Evolutionary conservation across 1,139 yeast species (phyloP).

Genomic region (Debaryomycetaceae sp.): DNA sequence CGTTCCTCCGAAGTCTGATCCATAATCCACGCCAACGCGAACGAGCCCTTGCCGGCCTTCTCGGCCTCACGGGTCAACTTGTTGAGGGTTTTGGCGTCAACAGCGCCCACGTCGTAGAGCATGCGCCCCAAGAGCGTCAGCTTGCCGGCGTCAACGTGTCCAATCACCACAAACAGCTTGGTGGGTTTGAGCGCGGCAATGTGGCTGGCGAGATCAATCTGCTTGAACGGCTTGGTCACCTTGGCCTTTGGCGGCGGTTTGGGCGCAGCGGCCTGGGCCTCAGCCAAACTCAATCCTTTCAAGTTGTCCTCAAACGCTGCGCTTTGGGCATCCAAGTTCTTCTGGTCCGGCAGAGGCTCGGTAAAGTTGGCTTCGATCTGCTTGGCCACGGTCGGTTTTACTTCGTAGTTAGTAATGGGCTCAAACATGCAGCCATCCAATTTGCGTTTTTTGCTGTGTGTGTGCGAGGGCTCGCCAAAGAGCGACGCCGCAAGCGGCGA

Average conservation of each 20-base stretch:
- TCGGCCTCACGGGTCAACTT: conserved; percentile 79
- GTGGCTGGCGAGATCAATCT: conserved; percentile 37
- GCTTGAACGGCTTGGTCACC: conserved; percentile 38
- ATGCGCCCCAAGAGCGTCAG: conserved; percentile 92
- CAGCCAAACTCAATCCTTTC: conserved; percentile 18
- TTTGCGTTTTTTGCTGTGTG: conserved; percentile 20
- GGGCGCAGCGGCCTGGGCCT: conserved; percentile 3
- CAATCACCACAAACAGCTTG: conserved; percentile 78
- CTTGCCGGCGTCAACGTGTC: conserved; percentile 98
- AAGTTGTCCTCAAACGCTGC: conserved; percentile 43
- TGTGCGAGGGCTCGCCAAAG: conserved; percentile 11
- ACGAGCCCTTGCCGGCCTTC: conserved; percentile 82
- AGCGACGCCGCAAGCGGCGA: conserved; percentile 17
- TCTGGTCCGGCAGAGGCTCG: conserved; percentile 82
- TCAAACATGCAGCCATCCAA: conserved; percentile 14
- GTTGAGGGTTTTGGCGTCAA: conserved; percentile 72
- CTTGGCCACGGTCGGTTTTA: conserved; percentile 38
- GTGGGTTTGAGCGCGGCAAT: conserved; percentile 51
- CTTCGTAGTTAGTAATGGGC: conserved; percentile 42
- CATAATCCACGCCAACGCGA: conserved; percentile 96
- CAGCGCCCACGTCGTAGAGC: conserved; percentile 74
- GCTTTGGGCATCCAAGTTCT: conserved; percentile 57
- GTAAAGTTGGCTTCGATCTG: conserved; percentile 55
- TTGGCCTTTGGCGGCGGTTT: conserved; percentile 11
- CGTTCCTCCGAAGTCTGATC: conserved; percentile 95